Conservation (phyloP, 805 yeast genomes). For the Candida qinlingensis region DNA sequence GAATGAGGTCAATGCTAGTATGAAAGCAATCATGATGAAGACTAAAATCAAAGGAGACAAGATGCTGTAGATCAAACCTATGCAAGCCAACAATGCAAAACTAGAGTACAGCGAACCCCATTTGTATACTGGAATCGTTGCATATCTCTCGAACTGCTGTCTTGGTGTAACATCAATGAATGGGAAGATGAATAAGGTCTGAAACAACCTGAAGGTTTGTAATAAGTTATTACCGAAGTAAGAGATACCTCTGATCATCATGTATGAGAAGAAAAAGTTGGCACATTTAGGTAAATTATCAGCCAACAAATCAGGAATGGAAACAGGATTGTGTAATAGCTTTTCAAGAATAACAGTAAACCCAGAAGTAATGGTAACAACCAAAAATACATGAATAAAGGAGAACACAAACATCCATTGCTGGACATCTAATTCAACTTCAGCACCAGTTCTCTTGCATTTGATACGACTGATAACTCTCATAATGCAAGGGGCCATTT, state of each 20-base stretch:
- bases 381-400: constrained; percentile 78
- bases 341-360: constrained; percentile 57
- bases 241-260: constrained; percentile 69
- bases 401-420: constrained; percentile 72
- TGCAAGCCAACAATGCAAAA: constrained; percentile 70
- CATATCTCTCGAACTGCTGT: constrained; percentile 40
- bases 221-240: constrained; percentile 69
- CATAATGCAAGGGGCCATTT: constrained; percentile 54
- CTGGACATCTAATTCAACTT: constrained; percentile 66
- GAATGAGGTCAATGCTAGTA: constrained; percentile 55
- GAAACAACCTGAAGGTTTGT: constrained; percentile 48
- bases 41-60: constrained; percentile 74
- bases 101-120: constrained; percentile 83
- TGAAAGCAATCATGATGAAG: constrained; percentile 52
- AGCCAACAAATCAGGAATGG: constrained; percentile 68
- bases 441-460: constrained; percentile 56
- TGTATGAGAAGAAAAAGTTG: constrained; percentile 75
- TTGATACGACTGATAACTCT: constrained; percentile 48
- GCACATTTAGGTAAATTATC: constrained; percentile 81
- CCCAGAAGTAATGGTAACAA: constrained; percentile 81
- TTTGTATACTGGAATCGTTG: constrained; percentile 39
- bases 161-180: constrained; percentile 58
- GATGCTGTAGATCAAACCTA: constrained; percentile 72
- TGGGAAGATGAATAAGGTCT: constrained; percentile 30
- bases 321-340: constrained; percentile 61